A percentile compares a stretch with the other conserved stretches of the same genome.
phyloP scores from a whole-genome alignment of 2,329 filamentous ascomycete genomes.

The Lachnellula hyalina region DNA sequence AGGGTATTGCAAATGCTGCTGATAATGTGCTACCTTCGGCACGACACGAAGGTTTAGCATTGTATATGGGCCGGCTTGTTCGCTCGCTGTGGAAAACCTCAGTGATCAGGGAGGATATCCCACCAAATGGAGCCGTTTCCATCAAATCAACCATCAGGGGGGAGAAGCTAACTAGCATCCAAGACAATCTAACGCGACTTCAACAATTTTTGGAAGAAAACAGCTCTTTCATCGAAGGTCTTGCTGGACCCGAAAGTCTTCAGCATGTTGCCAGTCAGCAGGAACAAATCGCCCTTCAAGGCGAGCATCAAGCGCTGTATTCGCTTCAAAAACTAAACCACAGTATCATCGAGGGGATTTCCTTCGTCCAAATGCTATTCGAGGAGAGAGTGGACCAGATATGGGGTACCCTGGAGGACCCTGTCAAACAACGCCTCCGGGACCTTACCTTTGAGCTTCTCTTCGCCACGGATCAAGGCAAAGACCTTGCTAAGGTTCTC shows the following conservation, averaged over 20 bases:
- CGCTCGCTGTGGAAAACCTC: slow-evolving; percentile 80
- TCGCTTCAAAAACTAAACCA: slow-evolving; percentile 80
- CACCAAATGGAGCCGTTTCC: slow-evolving; percentile 50
- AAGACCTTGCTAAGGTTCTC: slow-evolving; percentile 85
- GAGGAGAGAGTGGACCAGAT: slow-evolving; percentile 92
- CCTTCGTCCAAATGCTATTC: slow-evolving; percentile 90
- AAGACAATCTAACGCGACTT: slow-evolving; percentile 74
- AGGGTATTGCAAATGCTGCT: slow-evolving; percentile 58
- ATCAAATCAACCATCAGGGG: slow-evolving; percentile 63
- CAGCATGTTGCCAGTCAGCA: slow-evolving; percentile 72
- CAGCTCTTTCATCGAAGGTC: slow-evolving; percentile 83
- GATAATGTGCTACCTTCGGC: slow-evolving; percentile 85
- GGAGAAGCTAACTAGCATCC: slow-evolving; percentile 67
- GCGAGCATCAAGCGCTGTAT: slow-evolving; percentile 88
- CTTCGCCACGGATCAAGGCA: slow-evolving; percentile 73
- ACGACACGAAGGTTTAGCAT: slow-evolving; percentile 77
- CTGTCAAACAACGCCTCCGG: slow-evolving; percentile 62
- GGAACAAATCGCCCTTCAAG: slow-evolving; percentile 87
- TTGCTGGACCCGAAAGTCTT: slow-evolving; percentile 87
- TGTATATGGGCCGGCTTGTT: slow-evolving; percentile 85
- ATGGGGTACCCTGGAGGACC: slow-evolving; percentile 66
- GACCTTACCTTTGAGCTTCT: slow-evolving; percentile 82
- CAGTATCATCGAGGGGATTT: slow-evolving; percentile 92
- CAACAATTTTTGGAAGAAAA: slow-evolving; percentile 83
- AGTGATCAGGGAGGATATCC: slow-evolving; percentile 54